A percentile compares a stretch with the other conserved stretches of the same genome.
These are phyloP conservation scores for Metschnikowia hibisci DNA, from an alignment of 805 yeast species.

Conservation along the genomic window DNA sequence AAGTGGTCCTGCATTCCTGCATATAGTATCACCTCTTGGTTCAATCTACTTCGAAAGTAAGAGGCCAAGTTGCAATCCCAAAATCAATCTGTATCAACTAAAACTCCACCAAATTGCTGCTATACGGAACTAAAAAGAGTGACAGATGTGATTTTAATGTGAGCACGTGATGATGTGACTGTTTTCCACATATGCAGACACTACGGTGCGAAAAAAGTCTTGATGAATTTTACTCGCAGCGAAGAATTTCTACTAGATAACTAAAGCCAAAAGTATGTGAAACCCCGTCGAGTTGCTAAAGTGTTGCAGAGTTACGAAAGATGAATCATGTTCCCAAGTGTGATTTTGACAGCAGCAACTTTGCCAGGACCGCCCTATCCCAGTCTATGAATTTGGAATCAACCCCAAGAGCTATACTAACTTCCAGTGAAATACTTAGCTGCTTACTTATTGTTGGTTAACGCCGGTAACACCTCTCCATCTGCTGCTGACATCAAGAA, in stretches of 20 bases:
- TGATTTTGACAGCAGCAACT: too few species aligned
- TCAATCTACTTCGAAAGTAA: too few species aligned
- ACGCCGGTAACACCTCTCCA: conserved; percentile 45
- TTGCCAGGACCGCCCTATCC: too few species aligned
- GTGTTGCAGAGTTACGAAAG: too few species aligned
- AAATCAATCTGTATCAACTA: too few species aligned
- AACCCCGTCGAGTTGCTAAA: neutral
- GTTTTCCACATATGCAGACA: conserved; percentile 8
- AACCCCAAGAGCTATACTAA: conserved; percentile 20
- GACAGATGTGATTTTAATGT: neutral
- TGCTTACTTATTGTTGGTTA: conserved; percentile 45
- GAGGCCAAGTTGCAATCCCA: too few species aligned
- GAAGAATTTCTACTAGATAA: conserved; percentile 7
- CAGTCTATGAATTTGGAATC: too few species aligned
- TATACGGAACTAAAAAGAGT: too few species aligned
- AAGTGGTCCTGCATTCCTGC: too few species aligned
- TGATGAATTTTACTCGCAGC: conserved; percentile 6
- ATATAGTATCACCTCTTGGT: too few species aligned
- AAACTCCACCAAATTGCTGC: too few species aligned
- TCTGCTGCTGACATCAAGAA: conserved; percentile 40
- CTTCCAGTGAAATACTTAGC: conserved; percentile 43
- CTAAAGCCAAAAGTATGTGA: conserved; percentile 17
- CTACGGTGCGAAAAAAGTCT: conserved; percentile 14
- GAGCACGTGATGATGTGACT: conserved; percentile 15
- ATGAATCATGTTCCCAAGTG: too few species aligned